A percentile compares a stretch with the other conserved stretches of the same genome.
phyloP scores from a whole-genome alignment of 192 early-diverging fungal genomes.

The Backusella morwellensis region DNA sequence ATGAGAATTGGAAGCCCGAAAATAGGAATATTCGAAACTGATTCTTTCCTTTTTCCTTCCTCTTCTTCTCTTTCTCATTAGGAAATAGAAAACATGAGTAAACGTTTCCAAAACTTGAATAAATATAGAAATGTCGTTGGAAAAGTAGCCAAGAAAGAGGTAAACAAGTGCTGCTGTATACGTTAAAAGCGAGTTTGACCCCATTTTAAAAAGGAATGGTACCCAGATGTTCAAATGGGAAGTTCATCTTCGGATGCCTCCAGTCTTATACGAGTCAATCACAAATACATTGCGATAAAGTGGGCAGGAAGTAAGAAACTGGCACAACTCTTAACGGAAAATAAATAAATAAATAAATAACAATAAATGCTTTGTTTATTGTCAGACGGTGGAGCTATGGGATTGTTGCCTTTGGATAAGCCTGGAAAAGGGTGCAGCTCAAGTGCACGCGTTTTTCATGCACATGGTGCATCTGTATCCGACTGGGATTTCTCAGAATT shows the following conservation, averaged over 20 bases:
- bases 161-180: neutral
- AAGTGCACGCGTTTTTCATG: constrained; percentile 35
- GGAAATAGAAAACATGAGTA: constrained; percentile 20
- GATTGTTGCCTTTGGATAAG: constrained; percentile 18
- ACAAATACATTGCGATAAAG: constrained; percentile 21
- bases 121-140: constrained; percentile 50
- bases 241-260: constrained; percentile 22
- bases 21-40: no score
- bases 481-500: constrained; percentile 53
- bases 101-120: constrained; percentile 29
- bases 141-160: constrained; percentile 43
- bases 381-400: constrained; percentile 25
- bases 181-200: neutral
- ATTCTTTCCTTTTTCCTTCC: neutral
- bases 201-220: constrained; percentile 22
- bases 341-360: neutral
- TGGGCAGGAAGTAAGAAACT: constrained; percentile 22
- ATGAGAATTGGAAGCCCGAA: no score
- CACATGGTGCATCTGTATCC: constrained; percentile 37
- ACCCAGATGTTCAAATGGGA: constrained; percentile 18
- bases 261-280: constrained; percentile 19
- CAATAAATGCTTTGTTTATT: neutral
- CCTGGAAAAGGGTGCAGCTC: constrained; percentile 19
- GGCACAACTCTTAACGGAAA: no score
- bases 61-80: neutral